Conservation (phyloP, 306 rosid genomes). For the Trifolium subterraneum region DNA sequence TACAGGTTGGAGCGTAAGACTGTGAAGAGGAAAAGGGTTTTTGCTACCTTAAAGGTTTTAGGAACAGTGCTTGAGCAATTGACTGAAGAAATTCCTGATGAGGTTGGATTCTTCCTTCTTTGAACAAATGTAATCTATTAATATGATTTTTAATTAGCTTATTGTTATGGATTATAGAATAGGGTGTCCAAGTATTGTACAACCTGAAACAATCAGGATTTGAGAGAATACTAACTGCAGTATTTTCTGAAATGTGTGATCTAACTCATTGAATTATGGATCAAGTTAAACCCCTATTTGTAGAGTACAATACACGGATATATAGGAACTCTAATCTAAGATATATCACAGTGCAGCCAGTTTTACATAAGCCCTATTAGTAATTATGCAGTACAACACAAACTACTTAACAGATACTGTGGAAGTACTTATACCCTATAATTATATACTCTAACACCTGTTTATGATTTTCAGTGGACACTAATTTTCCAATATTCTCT, state of each 20-base stretch:
- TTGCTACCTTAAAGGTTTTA: slow-evolving; percentile 84
- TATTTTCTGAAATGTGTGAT: slow-evolving; percentile 1
- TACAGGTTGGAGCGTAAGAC: slow-evolving; percentile 87
- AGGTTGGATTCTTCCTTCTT: slow-evolving; percentile 58
- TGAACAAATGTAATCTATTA: slow-evolving; percentile 26
- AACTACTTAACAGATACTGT: background rate
- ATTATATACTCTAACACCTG: background rate
- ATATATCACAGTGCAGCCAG: background rate
- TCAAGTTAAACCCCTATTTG: background rate
- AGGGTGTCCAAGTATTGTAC: background rate
- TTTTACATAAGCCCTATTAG: background rate
- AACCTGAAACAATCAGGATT: background rate
- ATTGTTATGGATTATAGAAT: slow-evolving; percentile 19
- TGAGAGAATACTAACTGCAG: background rate
- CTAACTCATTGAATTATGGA: background rate
- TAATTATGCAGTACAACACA: slow-evolving; percentile 1
- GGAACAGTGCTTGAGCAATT: slow-evolving; percentile 84
- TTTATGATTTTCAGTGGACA: slow-evolving; percentile 18
- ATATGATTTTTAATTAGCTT: slow-evolving; percentile 7
- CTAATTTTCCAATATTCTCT: background rate
- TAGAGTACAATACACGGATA: background rate
- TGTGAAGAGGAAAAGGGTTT: slow-evolving; percentile 83
- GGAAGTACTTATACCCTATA: background rate
- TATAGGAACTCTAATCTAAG: background rate
- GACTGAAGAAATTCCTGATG: slow-evolving; percentile 80